Percentiles rank a stretch among this genome's conserved stretches.
Conservation (phyloP, 495 filamentous ascomycete species). For the Hyphodiscus hymeniophilus region DNA sequence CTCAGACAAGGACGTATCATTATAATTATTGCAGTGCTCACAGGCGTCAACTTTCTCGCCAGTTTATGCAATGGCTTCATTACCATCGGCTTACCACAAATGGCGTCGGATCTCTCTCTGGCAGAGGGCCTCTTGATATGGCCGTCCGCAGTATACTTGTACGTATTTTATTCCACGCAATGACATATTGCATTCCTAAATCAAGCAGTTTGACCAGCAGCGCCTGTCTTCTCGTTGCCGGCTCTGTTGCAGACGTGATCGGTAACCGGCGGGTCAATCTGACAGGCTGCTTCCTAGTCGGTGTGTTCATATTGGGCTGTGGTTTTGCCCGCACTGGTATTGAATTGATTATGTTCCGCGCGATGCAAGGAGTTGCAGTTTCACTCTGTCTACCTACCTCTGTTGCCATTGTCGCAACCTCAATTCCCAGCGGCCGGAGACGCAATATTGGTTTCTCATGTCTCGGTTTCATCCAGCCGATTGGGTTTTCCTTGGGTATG, state of each 20-base stretch:
- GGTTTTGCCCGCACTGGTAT: conserved; percentile 36
- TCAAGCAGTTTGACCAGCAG: conserved; percentile 33
- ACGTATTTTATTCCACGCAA: not conserved
- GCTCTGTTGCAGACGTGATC: conserved; percentile 43
- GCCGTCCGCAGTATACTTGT: conserved; percentile 25
- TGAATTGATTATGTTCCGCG: conserved; percentile 44
- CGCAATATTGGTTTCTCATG: conserved; percentile 46
- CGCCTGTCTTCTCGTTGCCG: conserved; percentile 40
- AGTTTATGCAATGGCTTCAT: conserved; percentile 21
- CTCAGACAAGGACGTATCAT: conserved; percentile 3
- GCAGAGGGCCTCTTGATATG: conserved; percentile 23
- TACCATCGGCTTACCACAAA: conserved; percentile 24
- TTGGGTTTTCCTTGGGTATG: conserved; percentile 46
- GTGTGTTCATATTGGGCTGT: conserved; percentile 36
- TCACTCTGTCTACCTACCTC: conserved; percentile 43
- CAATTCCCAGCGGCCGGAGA: conserved; percentile 31
- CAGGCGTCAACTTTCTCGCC: conserved; percentile 18
- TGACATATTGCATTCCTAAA: too few species aligned
- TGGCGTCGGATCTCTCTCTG: conserved; percentile 27
- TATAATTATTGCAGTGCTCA: not conserved
- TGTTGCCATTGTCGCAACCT: conserved; percentile 39
- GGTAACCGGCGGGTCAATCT: conserved; percentile 37
- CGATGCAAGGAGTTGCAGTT: conserved; percentile 38
- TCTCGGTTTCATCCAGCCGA: conserved; percentile 37
- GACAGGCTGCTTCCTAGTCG: conserved; percentile 34